Evolutionary conservation across 345 rosid genomes (phyloP), one percentile per base, ranked within the genome.

Genomic region (Rhizophora apiculata): DNA sequence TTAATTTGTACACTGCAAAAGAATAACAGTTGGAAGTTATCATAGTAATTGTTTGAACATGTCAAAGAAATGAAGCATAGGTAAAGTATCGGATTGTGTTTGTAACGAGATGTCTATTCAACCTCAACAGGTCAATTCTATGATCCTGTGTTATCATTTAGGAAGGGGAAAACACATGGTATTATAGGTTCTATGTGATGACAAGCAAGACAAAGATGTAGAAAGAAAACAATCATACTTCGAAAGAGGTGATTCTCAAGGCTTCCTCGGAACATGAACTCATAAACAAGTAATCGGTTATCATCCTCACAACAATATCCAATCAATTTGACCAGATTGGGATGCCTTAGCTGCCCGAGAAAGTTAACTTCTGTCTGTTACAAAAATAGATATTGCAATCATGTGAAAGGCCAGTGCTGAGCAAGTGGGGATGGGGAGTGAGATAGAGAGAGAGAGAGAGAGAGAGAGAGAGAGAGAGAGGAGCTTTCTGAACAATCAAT

Each of bases 241-340:
- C 97, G 89, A 70, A 95, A 95, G 54, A 91, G 93, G 77, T 89
- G 96, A 77, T 95, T 91, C 82, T 92, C 99, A 60, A 95, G 96
- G 76, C 99, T 95, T 72, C 97, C 99, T 51, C 99, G 84, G 64
- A 88, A 83, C 97, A 95, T 91, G 75, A 91, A 95, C 85, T 92
- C 97, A 43, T 94, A 94, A 22, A 94, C 95, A 68, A 94, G 96
- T 52, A 94, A 72, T 60, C 96, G 78, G 72, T 95, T 97, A 67
- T 95, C 99, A 32, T 92, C 97, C 82, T 91, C 97, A 67, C 97
- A 88, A 68, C 97, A 91, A 62, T 91, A 91, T 29, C 97, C 99
- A 72, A 92, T 93, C 83, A 93, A 76, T 80, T 93, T 93, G 59
- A 93, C 97, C 51, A 93, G 87, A 80, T 93, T 89, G n/a, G 91